Percentiles rank a stretch among this genome's conserved stretches.
These are phyloP conservation scores for Cajanus cajan DNA, from an alignment of 306 rosid genomes.

Conservation along the genomic window DNA sequence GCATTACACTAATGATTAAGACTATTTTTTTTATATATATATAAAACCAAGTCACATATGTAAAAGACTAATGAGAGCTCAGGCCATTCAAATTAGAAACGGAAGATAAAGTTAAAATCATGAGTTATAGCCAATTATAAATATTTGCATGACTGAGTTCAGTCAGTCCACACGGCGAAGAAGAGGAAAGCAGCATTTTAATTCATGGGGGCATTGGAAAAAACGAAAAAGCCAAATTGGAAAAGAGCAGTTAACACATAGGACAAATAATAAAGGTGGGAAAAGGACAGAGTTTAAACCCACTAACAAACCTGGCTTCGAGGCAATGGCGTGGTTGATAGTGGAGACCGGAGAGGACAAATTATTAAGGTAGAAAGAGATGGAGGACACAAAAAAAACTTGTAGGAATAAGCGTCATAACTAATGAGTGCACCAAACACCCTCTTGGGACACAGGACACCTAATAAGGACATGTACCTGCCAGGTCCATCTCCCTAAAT, in stretches of 20 bases:
- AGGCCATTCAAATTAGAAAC: no score
- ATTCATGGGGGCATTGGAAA: conserved; percentile 1
- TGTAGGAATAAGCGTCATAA: conserved; percentile 20
- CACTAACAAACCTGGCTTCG: conserved; percentile 32
- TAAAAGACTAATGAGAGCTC: not conserved
- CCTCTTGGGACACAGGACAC: conserved; percentile 29
- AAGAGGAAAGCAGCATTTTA: not conserved
- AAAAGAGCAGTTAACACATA: conserved; percentile 7
- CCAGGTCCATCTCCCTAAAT: not conserved
- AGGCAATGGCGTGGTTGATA: conserved; percentile 13
- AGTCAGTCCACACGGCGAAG: not conserved
- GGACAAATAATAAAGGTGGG: conserved; percentile 24
- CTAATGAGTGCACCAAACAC: conserved; percentile 23
- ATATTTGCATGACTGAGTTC: no score
- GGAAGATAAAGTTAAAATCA: no score
- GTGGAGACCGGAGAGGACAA: conserved; percentile 7
- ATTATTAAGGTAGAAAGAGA: not conserved
- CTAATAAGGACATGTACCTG: conserved; percentile 36
- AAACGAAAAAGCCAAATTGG: conserved; percentile 21
- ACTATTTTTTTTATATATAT: not conserved
- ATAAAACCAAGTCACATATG: not conserved
- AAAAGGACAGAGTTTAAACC: conserved; percentile 28
- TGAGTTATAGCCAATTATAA: no score
- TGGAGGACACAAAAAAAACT: conserved; percentile 24
- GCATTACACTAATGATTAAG: not conserved